These are phyloP conservation scores for Kockiozyma suomiensis DNA, from an alignment of 805 yeast genomes.

Conservation along the genomic window DNA sequence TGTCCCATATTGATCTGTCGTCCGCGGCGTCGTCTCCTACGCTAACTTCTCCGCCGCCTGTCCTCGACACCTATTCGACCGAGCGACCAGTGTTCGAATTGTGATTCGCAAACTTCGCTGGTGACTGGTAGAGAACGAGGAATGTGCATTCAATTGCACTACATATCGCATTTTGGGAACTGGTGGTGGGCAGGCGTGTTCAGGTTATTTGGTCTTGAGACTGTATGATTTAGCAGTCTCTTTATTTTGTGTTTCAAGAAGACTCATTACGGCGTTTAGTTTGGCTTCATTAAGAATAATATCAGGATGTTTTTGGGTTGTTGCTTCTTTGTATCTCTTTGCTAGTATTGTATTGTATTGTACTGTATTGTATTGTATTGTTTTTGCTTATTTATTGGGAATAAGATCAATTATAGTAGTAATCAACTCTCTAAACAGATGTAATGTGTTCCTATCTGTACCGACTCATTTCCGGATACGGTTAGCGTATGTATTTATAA, in stretches of 20 bases:
- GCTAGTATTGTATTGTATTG: background rate
- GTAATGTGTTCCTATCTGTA: no score
- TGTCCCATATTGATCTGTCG: slow-evolving; percentile 1
- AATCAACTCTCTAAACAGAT: no score
- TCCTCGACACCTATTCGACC: background rate
- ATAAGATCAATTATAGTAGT: no score
- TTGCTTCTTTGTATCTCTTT: background rate
- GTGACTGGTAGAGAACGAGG: no score
- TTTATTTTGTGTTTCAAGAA: background rate
- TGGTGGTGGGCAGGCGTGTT: no score
- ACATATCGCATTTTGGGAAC: background rate
- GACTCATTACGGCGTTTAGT: background rate
- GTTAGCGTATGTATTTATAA: no score
- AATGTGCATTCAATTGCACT: no score
- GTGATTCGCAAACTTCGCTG: no score
- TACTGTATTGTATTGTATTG: no score
- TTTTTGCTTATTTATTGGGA: background rate
- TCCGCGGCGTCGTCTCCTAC: slow-evolving; percentile 1
- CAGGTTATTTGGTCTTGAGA: background rate
- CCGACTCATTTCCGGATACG: no score
- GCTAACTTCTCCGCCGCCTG: background rate
- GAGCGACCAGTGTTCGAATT: slow-evolving; percentile 11
- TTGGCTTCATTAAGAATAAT: background rate
- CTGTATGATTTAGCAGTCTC: background rate
- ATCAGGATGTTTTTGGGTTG: background rate